A percentile compares a stretch with the other conserved stretches of the same genome.
phyloP scores from a whole-genome alignment of 176 grass and related monocot genomes.

The Guadua angustifolia region DNA sequence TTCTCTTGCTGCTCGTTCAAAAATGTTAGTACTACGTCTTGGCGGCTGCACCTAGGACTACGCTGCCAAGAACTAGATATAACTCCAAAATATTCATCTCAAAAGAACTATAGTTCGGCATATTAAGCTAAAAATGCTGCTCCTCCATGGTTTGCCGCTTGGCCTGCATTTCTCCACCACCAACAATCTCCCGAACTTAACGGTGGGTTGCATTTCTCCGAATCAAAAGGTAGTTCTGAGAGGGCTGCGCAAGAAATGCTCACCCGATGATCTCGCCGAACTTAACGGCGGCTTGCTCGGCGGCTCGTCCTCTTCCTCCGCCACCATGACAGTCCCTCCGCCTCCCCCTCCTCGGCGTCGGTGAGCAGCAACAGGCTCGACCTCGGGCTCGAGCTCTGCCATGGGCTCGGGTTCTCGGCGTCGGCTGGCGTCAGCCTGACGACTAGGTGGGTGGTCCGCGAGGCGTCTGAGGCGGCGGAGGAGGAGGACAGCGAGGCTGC shows the following conservation, averaged over 20 bases:
- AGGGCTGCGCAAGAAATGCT: constrained; percentile 13
- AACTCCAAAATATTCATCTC: not conserved
- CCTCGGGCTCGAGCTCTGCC: constrained; percentile 14
- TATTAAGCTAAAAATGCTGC: constrained; percentile 5
- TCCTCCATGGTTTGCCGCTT: not conserved
- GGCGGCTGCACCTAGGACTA: not conserved
- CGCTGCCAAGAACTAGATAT: constrained; percentile 6
- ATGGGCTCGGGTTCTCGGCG: constrained; percentile 32
- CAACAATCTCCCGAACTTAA: constrained; percentile 1
- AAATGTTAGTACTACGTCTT: not conserved
- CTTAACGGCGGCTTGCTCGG: constrained; percentile 67
- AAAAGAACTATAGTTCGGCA: not conserved
- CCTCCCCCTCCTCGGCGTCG: constrained; percentile 49
- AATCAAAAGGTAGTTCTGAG: not conserved
- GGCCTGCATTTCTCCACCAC: constrained; percentile 12
- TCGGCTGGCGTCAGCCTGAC: constrained; percentile 44
- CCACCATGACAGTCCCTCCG: constrained; percentile 40
- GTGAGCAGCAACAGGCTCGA: constrained; percentile 37
- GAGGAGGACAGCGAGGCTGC: constrained; percentile 53
- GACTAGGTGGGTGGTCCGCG: constrained; percentile 45
- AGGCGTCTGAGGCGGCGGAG: constrained; percentile 53
- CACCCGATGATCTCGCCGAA: constrained; percentile 94
- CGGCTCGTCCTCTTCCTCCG: constrained; percentile 41
- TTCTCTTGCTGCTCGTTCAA: too few species aligned
- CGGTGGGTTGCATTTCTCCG: not conserved